Evolutionary conservation across 2,329 filamentous ascomycete genomes (phyloP), one percentile per base, ranked within the genome.

Genomic region (Fusarium gaditjirri): DNA sequence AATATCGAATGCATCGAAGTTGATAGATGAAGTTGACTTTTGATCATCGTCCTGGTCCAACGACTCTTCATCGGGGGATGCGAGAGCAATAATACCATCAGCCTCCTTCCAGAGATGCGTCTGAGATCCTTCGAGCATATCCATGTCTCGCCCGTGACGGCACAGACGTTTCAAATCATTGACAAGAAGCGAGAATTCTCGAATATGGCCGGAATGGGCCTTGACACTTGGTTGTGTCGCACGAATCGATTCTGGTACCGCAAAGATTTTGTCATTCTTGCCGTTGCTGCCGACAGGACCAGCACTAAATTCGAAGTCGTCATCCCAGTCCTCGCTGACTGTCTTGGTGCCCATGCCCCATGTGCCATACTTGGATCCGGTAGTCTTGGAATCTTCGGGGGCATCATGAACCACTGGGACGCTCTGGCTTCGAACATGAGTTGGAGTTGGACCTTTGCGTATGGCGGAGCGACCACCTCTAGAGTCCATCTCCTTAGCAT

Each of bases 291-390:
- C 79, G 39, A 81, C 76, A 46, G 82, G 84, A 36, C 85, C 79
- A 31, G 83, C 84, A 13, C 87, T 87, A 78, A 95, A 95, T 67
- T 95, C 93, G 75, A 97, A 96, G 79, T 97, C 94, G 71, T 95
- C 93, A 75, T 95, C 94, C 94, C 94, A 97, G 77, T 96, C 93
- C 79, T 97, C 94, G 68, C 92, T 95, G 16, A 91, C 91, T 21
- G 89, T 92, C 80, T 95, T 95, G 70, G 89, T 91, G n/a, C 92
- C 90, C 44, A 94, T 83, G 5, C 92, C 93, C 93, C 93, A 95
- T 2, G 93, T 95, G 46, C 93, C 92, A 77, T 94, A 95, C 76
- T 94, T 95, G 58, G 87, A 83, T 4, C 82, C 87, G n/a, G 88
- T 68, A 77, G 80, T 85, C 80, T 83, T 92, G 77, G 80, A 81